phyloP scores from a whole-genome alignment of 768 basidiomycete species.

The Amanita pallidorosea region DNA sequence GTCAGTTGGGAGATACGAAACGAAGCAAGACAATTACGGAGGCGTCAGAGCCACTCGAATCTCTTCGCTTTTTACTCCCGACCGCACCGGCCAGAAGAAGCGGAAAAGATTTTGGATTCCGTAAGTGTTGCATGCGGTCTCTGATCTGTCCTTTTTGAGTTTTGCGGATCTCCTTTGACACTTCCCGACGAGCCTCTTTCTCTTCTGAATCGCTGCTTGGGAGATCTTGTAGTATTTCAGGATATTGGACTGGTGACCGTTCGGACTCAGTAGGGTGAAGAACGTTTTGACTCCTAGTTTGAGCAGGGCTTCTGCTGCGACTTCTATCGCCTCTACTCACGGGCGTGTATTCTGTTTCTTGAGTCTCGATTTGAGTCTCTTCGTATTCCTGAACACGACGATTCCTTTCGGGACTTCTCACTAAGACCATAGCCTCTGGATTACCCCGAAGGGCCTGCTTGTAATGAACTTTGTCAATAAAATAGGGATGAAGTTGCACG shows the following conservation, averaged over 20 bases:
- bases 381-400: conserved; percentile 19
- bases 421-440: conserved; percentile 62
- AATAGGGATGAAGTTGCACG: conserved; percentile 54
- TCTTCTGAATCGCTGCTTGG: conserved; percentile 34
- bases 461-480: conserved; percentile 43
- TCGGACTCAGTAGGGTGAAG: not conserved
- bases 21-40: not conserved
- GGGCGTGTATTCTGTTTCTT: conserved; percentile 6
- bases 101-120: not conserved
- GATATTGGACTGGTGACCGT: conserved; percentile 14
- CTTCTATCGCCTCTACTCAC: conserved; percentile 9
- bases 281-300: not conserved
- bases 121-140: not conserved
- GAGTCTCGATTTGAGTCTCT: conserved; percentile 16
- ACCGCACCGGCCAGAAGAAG: not conserved
- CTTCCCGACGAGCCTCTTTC: conserved; percentile 16
- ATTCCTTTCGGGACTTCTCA: conserved; percentile 23
- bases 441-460: conserved; percentile 35
- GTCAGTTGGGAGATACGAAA: not conserved
- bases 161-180: conserved; percentile 23
- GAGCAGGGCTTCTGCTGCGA: not conserved
- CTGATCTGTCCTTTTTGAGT: conserved; percentile 11
- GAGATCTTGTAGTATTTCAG: conserved; percentile 25
- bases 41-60: not conserved
- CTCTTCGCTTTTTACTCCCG: not conserved